Conservation (phyloP, 805 yeast genomes). For the Nakazawaea ernobii region DNA sequence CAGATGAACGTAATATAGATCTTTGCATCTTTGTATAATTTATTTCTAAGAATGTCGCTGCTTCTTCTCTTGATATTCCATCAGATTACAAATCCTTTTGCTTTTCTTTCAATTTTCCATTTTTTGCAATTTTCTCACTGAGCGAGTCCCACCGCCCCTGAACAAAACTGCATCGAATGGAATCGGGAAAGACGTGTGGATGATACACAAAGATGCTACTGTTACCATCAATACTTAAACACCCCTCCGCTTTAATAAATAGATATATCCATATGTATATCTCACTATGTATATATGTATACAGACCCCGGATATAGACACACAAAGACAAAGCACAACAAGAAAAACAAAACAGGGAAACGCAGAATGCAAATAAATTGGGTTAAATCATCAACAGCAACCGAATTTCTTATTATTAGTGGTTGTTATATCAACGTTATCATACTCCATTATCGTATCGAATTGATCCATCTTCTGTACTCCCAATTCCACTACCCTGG, state of each 20-base stretch:
- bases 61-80: too few species aligned
- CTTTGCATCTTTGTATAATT: background rate
- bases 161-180: too few species aligned
- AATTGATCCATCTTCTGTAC: conserved; percentile 13
- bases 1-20: background rate
- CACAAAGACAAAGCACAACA: background rate
- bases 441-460: conserved; percentile 17
- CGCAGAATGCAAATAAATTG: background rate
- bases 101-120: too few species aligned
- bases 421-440: conserved; percentile 18
- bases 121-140: too few species aligned
- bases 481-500: conserved; percentile 23
- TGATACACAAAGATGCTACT: too few species aligned
- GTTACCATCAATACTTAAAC: too few species aligned
- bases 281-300: too few species aligned
- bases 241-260: too few species aligned
- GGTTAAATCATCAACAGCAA: background rate
- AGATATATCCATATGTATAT: background rate
- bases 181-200: too few species aligned
- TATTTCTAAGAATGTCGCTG: too few species aligned
- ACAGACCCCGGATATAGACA: background rate
- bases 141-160: too few species aligned
- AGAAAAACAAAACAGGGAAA: background rate
- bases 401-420: background rate
- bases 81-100: background rate